These are phyloP conservation scores for Daedalea quercina DNA, from an alignment of 768 basidiomycete species.

Conservation along the genomic window DNA sequence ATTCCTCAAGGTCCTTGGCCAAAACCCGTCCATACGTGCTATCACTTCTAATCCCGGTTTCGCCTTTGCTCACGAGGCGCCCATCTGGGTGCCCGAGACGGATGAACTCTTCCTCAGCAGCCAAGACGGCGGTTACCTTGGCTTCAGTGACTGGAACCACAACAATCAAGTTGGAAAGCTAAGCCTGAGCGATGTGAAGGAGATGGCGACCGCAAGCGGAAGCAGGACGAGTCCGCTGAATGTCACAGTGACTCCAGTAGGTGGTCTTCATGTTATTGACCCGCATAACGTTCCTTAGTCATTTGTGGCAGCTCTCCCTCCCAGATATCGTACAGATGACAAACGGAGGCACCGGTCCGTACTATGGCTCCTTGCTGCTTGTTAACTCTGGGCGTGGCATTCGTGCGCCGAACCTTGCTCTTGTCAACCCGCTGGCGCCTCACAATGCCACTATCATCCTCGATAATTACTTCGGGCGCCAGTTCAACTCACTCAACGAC, in stretches of 20 bases:
- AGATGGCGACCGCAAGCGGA: conserved; percentile 29
- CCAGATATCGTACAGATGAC: conserved; percentile 60
- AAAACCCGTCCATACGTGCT: conserved; percentile 46
- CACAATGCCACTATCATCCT: conserved; percentile 63
- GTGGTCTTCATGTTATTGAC: not conserved
- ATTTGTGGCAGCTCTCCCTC: conserved; percentile 41
- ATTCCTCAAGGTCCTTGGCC: conserved; percentile 58
- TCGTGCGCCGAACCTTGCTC: conserved; percentile 53
- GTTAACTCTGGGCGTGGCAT: conserved; percentile 60
- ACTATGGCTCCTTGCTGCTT: conserved; percentile 50
- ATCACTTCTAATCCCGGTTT: conserved; percentile 56
- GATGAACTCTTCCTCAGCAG: conserved; percentile 70
- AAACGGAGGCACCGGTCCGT: conserved; percentile 63
- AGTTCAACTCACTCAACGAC: conserved; percentile 81
- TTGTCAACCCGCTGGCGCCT: conserved; percentile 58
- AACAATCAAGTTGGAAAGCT: conserved; percentile 62
- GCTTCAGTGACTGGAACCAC: conserved; percentile 54
- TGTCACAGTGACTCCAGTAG: conserved; percentile 39
- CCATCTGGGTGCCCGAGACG: conserved; percentile 58
- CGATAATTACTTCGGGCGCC: conserved; percentile 74
- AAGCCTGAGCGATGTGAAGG: conserved; percentile 47
- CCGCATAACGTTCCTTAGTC: not conserved
- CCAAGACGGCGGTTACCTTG: conserved; percentile 59
- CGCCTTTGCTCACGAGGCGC: conserved; percentile 77
- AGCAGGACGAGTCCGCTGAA: conserved; percentile 33